Evolutionary conservation across 805 yeast genomes (phyloP), one percentile per base, ranked within the genome.

Genomic region (Starmerella apicola): DNA sequence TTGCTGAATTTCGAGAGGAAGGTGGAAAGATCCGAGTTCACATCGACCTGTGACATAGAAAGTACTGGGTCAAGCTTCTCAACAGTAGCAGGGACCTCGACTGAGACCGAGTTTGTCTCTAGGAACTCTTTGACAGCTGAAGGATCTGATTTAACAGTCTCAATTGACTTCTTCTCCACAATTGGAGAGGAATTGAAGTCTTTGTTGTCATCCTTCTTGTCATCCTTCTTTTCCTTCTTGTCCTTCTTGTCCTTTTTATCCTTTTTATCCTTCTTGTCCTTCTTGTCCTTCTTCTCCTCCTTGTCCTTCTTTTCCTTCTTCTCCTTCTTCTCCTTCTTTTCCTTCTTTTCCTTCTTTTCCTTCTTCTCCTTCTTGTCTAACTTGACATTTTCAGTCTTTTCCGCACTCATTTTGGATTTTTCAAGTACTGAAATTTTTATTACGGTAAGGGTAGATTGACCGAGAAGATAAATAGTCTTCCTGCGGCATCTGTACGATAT

Each of bases 1-100:
- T 75, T 78, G 13, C 83, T 79, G 65, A 82, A 91, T 52, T 76
- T 74, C 29, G 74, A 63, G 34, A 88, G 67, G 34, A 72, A 75
- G n/a, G 64, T 52, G 48, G 70, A 71, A 44, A 86, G 72, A 38
- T 71, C 66, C 2, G 71, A 48, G 43, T 76, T 72, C 21, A 80
- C 64, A 1, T 67, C 52, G 19, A 88, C 66, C 26, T 78, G 74
- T 25, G 66, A 64, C 53, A 91, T 86, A 6, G 77, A 60, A 39
- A 88, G 60, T 19, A 78, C 62, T 8, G 97, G 97, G 46, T 76
- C 70, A 37, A 80, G 57, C 16, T 66, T 18, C 4, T 36, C 3
- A 8, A 45, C 22, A 13, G 38, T 34, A 3, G 44, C 37, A 9
- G 54, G 49, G 55, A 82, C 94, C 48, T 82, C 93, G 37, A 86